These are phyloP conservation scores for Calonectria pteridis DNA, from an alignment of 2,329 filamentous ascomycete genomes.

Conservation along the genomic window DNA sequence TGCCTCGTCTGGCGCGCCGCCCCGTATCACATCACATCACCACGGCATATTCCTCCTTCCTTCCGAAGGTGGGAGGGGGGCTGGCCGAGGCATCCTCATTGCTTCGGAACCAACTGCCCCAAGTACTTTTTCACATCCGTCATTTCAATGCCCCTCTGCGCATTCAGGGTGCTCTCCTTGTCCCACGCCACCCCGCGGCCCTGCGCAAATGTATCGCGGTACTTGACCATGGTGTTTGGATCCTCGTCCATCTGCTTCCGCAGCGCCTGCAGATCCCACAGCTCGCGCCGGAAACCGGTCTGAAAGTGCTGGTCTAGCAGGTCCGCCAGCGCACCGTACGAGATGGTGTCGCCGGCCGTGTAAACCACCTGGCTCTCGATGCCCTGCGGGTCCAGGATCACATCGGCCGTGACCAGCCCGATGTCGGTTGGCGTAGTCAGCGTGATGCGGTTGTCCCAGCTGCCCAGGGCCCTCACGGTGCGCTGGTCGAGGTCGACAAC, in stretches of 20 bases:
- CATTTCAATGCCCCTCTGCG: conserved; percentile 59
- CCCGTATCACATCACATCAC: background rate
- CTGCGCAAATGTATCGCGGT: conserved; percentile 71
- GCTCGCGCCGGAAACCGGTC: conserved; percentile 58
- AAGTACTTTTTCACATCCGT: conserved; percentile 57
- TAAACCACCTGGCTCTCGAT: conserved; percentile 62
- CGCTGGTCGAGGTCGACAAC: conserved; percentile 64
- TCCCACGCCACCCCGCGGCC: conserved; percentile 72
- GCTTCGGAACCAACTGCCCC: conserved; percentile 26
- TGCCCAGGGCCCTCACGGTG: conserved; percentile 66
- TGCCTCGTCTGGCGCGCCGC: background rate
- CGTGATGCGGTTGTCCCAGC: conserved; percentile 73
- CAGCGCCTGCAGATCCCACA: conserved; percentile 62
- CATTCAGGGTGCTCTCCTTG: conserved; percentile 65
- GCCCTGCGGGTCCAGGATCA: conserved; percentile 59
- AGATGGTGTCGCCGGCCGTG: conserved; percentile 72
- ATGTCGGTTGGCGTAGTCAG: conserved; percentile 75
- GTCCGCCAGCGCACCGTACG: conserved; percentile 66
- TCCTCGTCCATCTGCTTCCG: conserved; percentile 59
- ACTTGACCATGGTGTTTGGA: conserved; percentile 67
- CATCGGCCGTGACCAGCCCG: conserved; percentile 68
- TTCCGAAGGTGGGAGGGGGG: background rate
- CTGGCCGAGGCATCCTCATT: background rate
- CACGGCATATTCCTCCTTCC: conserved; percentile 16
- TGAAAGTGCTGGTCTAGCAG: conserved; percentile 59